Base-by-base conservation (phyloP, 768 basidiomycete genomes). In the Leucocoprinus leucothites region DNA sequence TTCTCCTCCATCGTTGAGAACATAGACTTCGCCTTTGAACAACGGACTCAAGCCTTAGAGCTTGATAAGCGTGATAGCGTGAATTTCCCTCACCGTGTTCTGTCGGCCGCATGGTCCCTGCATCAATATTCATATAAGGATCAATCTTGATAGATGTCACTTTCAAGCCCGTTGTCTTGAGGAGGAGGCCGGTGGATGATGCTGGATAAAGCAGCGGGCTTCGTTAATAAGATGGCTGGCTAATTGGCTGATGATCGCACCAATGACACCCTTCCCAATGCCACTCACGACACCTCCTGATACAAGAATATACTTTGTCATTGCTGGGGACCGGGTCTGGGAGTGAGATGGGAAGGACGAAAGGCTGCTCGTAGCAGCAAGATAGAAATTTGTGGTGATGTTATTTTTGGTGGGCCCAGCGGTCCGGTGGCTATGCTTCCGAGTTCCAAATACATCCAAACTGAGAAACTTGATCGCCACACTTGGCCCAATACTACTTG, bases 71-170 rank as follows among this genome's bases (percentile, higher is more conserved):
- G 24, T 53, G 34, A 53, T 57, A 40, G 44, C 19, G 14, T 41
- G 31, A 34, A 34, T 5, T 34, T 47, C 38, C 60, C 86, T 79
- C 69, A 92, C 95, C 96, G 68, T 99, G 96, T 71, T 99, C 96
- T 14, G 94, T 96, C 13, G 96, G 96, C 48, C 93, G 81, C 96
- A 99, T 99, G 18, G 96, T 98, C 34, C 96, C 96, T 21, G 96
- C 96, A 79, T 99, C 96, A 64, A 99, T 98, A 74, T 99, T 99
- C 96, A 99, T 98, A 64, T 99, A 99, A 13, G 96, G 96, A 69
- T 99, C 96, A 65, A 99, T 98, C 75, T 99, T 99, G 80, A 99
- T 98, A 9, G 96, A 91, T 7, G 96, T 99, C 63, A 98, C 96
- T 75, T 94, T 97, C 58, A 97, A 79, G 45, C 96, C 96, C 35